phyloP scores from a whole-genome alignment of 306 rosid species.

The Gleditsia sinensis region DNA sequence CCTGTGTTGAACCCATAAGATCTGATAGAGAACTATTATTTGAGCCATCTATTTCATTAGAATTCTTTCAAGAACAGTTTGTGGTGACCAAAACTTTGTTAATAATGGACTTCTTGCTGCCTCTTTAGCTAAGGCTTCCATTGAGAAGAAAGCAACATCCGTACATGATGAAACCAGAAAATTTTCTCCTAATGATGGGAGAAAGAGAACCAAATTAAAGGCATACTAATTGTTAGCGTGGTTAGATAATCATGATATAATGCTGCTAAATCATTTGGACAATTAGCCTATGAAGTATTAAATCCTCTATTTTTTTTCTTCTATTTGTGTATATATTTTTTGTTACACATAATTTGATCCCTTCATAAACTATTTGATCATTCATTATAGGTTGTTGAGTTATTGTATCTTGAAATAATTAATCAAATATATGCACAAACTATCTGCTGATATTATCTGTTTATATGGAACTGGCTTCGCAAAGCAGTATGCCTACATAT shows the following conservation, averaged over 20 bases:
- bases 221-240: constrained; percentile 30
- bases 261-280: neutral
- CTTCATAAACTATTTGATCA: neutral
- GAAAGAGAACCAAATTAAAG: constrained; percentile 33
- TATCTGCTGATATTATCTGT: neutral
- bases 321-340: neutral
- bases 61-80: constrained; percentile 38
- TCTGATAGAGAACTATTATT: constrained; percentile 32
- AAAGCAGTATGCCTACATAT: neutral
- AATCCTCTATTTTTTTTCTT: neutral
- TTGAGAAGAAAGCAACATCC: constrained; percentile 10
- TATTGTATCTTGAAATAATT: constrained; percentile 12
- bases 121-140: constrained; percentile 20
- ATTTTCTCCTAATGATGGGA: constrained; percentile 32
- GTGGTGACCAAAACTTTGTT: constrained; percentile 22
- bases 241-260: constrained; percentile 5
- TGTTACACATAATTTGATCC: neutral
- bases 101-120: constrained; percentile 29
- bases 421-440: neutral
- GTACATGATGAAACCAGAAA: constrained; percentile 33
- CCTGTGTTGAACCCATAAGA: constrained; percentile 28
- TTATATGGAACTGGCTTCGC: neutral
- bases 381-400: neutral
- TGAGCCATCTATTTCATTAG: constrained; percentile 31
- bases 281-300: neutral